phyloP scores from a whole-genome alignment of 1,284 basidiomycete species.

The Cryptococcus sp. region DNA sequence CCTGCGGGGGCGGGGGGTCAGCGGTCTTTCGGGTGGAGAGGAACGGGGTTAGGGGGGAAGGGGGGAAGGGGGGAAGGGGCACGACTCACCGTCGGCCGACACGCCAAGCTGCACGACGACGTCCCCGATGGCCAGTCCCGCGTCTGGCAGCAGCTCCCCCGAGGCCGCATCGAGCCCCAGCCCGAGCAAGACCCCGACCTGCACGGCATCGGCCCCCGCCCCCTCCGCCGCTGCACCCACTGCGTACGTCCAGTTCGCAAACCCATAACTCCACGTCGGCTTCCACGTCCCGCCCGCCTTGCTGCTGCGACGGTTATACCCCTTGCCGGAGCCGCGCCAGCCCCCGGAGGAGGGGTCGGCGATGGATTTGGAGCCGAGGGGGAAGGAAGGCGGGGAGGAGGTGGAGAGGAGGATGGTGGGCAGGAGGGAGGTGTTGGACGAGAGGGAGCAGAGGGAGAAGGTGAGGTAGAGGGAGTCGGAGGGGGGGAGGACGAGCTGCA shows the following conservation, averaged over 20 bases:
- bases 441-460: constrained; percentile 30
- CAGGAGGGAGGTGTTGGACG: constrained; percentile 25
- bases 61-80: background rate
- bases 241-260: constrained; percentile 60
- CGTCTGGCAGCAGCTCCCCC: constrained; percentile 24
- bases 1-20: constrained; percentile 24
- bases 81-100: constrained; percentile 21
- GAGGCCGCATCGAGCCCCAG: constrained; percentile 55
- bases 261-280: constrained; percentile 53
- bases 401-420: constrained; percentile 40
- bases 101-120: constrained; percentile 23
- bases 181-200: constrained; percentile 17
- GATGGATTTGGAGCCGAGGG: constrained; percentile 51
- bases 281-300: constrained; percentile 56
- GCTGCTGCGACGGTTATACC: constrained; percentile 46
- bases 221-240: constrained; percentile 42
- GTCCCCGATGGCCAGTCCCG: constrained; percentile 28
- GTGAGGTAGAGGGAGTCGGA: constrained; percentile 24
- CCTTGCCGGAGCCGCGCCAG: constrained; percentile 50
- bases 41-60: no score
- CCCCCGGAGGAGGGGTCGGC: constrained; percentile 60
- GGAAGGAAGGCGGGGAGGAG: constrained; percentile 54
- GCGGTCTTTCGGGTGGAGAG: no score
- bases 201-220: constrained; percentile 51
- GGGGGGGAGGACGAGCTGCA: constrained; percentile 23